A percentile compares a stretch with the other conserved stretches of the same genome.
These are phyloP conservation scores for Syncephalastrum sp. DNA, from an alignment of 371 early-diverging fungal genomes.

Conservation along the genomic window DNA sequence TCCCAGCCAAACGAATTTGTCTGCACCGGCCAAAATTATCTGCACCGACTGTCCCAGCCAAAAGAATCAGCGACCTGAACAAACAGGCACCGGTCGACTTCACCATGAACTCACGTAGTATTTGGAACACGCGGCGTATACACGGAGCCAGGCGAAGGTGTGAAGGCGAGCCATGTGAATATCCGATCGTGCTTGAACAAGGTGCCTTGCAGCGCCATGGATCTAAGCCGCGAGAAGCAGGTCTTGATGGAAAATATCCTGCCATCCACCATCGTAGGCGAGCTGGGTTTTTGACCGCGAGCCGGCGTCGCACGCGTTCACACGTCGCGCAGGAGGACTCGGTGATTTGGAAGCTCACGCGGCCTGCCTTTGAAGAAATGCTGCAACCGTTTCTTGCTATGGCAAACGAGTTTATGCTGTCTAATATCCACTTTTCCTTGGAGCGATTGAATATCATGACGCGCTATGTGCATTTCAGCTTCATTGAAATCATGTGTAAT, in stretches of 20 bases:
- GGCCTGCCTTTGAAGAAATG: constrained; percentile 59
- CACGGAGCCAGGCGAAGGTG: constrained; percentile 58
- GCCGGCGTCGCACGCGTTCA: constrained; percentile 54
- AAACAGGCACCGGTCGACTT: constrained; percentile 48
- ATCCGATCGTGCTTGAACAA: constrained; percentile 74
- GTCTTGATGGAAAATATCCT: constrained; percentile 66
- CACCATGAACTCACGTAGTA: constrained; percentile 54
- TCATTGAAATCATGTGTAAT: constrained; percentile 16
- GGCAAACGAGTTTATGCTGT: constrained; percentile 54
- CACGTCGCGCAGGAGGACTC: constrained; percentile 64
- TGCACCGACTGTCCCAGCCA: too few relatives aligned
- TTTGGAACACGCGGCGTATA: constrained; percentile 57
- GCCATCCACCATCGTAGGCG: constrained; percentile 80
- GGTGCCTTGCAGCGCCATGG: constrained; percentile 69
- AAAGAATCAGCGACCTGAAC: constrained; percentile 58
- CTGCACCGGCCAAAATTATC: too few relatives aligned
- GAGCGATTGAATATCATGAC: constrained; percentile 60
- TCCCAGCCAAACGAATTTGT: too few relatives aligned
- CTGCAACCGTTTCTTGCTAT: constrained; percentile 41
- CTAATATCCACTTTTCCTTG: constrained; percentile 57
- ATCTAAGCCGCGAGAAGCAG: constrained; percentile 39
- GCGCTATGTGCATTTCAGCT: constrained; percentile 60
- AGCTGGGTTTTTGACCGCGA: constrained; percentile 63
- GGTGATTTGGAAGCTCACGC: constrained; percentile 66
- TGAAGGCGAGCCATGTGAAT: constrained; percentile 61